These are phyloP conservation scores for Magnaporthiopsis rhizophila DNA, from an alignment of 2,329 filamentous ascomycete species.

Conservation along the genomic window DNA sequence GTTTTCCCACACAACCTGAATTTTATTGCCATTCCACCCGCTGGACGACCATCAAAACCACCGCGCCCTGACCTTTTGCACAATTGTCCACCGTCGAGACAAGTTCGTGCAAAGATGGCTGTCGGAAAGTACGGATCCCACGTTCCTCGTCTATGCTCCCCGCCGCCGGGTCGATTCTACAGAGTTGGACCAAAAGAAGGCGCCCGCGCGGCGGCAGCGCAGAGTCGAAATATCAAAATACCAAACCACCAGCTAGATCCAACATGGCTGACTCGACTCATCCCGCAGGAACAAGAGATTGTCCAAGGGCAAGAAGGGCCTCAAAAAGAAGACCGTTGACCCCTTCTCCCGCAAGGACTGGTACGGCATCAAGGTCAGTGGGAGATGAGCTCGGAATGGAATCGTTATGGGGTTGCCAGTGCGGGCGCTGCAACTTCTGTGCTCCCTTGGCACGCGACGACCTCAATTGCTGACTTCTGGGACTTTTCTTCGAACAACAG, in stretches of 20 bases:
- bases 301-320: slow-evolving; percentile 99
- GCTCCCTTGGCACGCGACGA: background rate
- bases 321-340: slow-evolving; percentile 99
- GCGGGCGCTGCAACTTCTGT: background rate
- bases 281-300: slow-evolving; percentile 90
- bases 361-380: slow-evolving; percentile 85
- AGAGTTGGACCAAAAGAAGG: background rate
- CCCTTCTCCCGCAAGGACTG: slow-evolving; percentile 99
- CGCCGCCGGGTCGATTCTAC: background rate
- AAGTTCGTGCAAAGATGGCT: slow-evolving; percentile 48
- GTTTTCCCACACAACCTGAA: background rate
- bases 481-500: slow-evolving; percentile 32
- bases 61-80: slow-evolving; percentile 27
- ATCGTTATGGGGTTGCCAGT: background rate
- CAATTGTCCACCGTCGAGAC: slow-evolving; percentile 32
- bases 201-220: no score
- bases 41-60: slow-evolving; percentile 14
- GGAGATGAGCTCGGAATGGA: background rate
- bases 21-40: background rate
- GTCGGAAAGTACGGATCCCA: slow-evolving; percentile 46
- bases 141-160: background rate
- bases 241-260: slow-evolving; percentile 7
- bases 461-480: background rate
- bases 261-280: slow-evolving; percentile 11
- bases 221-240: slow-evolving; percentile 11